Conservation (phyloP, 768 basidiomycete genomes). For the Boletus rufocinnamomeus region DNA sequence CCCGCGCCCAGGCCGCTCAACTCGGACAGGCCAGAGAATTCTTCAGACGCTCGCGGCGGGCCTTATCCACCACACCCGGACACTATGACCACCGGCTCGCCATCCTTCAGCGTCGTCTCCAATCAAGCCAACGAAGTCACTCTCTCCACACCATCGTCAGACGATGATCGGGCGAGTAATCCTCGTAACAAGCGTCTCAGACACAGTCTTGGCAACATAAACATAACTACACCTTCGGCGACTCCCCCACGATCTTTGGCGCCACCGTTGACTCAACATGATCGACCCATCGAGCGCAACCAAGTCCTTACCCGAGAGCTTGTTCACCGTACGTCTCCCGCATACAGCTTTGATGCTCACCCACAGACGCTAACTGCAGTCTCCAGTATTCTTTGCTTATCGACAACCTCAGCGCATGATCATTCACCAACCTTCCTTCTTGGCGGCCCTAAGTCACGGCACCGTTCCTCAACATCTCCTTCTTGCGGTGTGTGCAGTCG, state of each 20-base stretch:
- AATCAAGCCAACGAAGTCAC: slow-evolving; percentile 16
- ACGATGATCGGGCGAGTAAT: slow-evolving; percentile 44
- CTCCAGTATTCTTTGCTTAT: slow-evolving; percentile 77
- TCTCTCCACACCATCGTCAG: slow-evolving; percentile 26
- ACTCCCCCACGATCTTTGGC: slow-evolving; percentile 37
- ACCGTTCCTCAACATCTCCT: slow-evolving; percentile 71
- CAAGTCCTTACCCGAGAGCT: slow-evolving; percentile 69
- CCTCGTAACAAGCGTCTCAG: slow-evolving; percentile 56
- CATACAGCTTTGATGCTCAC: neutral
- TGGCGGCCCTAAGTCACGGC: slow-evolving; percentile 62
- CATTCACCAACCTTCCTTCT: slow-evolving; percentile 79
- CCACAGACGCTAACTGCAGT: slow-evolving; percentile 5
- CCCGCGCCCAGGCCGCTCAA: slow-evolving; percentile 64
- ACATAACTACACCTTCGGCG: slow-evolving; percentile 37
- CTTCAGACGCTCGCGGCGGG: slow-evolving; percentile 29
- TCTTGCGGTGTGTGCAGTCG: slow-evolving; percentile 74
- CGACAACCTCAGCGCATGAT: slow-evolving; percentile 76
- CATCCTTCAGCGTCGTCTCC: slow-evolving; percentile 15
- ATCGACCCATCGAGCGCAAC: slow-evolving; percentile 54
- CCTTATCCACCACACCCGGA: slow-evolving; percentile 23
- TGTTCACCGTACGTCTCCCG: slow-evolving; percentile 58
- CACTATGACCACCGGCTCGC: slow-evolving; percentile 6
- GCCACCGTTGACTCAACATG: slow-evolving; percentile 37
- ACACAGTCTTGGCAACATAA: slow-evolving; percentile 41
- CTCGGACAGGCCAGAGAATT: slow-evolving; percentile 38